phyloP scores from a whole-genome alignment of 495 filamentous ascomycete genomes.

The Bacidia rubella region DNA sequence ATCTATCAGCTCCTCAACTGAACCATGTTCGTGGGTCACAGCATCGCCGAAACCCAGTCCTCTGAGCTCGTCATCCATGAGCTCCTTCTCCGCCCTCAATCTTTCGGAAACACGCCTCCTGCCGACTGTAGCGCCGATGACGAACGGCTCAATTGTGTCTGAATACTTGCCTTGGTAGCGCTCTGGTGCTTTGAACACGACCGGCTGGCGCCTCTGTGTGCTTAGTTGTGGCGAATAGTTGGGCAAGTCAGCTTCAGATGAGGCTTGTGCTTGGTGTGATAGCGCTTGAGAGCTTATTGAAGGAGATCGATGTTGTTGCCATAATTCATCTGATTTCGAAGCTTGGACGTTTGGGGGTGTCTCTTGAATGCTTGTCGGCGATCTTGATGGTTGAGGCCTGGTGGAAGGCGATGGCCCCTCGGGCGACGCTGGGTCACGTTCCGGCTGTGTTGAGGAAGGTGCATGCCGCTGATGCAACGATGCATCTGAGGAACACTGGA shows the following conservation, averaged over 20 bases:
- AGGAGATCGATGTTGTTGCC: neutral
- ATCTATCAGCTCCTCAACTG: neutral
- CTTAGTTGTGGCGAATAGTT: neutral
- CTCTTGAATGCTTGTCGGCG: neutral
- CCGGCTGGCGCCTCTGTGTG: neutral
- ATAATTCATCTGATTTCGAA: neutral
- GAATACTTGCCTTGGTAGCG: constrained; percentile 3
- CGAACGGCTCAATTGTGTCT: neutral
- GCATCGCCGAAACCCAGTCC: neutral
- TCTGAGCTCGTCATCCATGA: neutral
- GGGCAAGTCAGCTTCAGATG: constrained; percentile 4
- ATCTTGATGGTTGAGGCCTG: neutral
- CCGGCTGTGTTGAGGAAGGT: neutral
- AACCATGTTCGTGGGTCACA: too few relatives aligned
- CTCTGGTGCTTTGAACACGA: constrained; percentile 6
- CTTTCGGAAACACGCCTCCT: neutral
- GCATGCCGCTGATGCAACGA: neutral
- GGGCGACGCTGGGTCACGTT: too few relatives aligned
- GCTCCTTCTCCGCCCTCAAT: neutral
- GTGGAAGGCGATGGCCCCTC: neutral
- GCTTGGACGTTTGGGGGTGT: neutral
- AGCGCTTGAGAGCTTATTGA: too few relatives aligned
- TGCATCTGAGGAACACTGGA: neutral
- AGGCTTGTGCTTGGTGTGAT: constrained; percentile 2
- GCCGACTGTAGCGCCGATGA: neutral